These are phyloP conservation scores for Orbilia javanica DNA, from an alignment of 2,329 filamentous ascomycete genomes.

Conservation along the genomic window DNA sequence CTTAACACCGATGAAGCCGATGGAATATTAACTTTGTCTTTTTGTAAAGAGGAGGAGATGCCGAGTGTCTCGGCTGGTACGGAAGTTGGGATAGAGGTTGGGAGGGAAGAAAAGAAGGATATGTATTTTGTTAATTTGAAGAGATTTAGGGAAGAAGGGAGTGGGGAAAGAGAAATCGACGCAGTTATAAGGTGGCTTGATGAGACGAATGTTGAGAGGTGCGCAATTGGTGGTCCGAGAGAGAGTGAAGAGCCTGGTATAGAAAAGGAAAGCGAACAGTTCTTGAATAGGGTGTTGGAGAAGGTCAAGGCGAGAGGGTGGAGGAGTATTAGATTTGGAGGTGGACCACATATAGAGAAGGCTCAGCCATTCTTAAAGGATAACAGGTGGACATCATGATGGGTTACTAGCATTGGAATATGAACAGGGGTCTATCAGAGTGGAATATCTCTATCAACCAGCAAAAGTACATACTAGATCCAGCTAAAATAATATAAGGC, in stretches of 20 bases:
- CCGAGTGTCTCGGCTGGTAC: slow-evolving; percentile 30
- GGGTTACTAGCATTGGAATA: background rate
- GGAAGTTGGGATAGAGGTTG: slow-evolving; percentile 29
- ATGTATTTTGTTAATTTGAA: slow-evolving; percentile 53
- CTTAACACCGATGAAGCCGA: slow-evolving; percentile 47
- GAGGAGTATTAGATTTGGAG: slow-evolving; percentile 41
- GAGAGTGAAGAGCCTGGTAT: slow-evolving; percentile 52
- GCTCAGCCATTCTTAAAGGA: slow-evolving; percentile 42
- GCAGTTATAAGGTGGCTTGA: slow-evolving; percentile 44
- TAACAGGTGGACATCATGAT: slow-evolving; percentile 47
- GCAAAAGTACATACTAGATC: background rate
- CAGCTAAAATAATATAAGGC: background rate
- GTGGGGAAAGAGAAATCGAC: slow-evolving; percentile 30
- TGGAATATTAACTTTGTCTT: slow-evolving; percentile 47
- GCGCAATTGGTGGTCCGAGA: slow-evolving; percentile 50
- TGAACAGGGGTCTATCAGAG: background rate
- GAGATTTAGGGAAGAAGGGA: slow-evolving; percentile 18
- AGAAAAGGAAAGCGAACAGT: slow-evolving; percentile 39
- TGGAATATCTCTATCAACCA: background rate
- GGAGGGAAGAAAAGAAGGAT: slow-evolving; percentile 22
- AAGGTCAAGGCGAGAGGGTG: slow-evolving; percentile 49
- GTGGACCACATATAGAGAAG: slow-evolving; percentile 13
- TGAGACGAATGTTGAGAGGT: slow-evolving; percentile 45
- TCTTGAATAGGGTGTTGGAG: slow-evolving; percentile 36
- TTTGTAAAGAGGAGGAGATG: slow-evolving; percentile 33